A percentile compares a stretch with the other conserved stretches of the same genome.
phyloP scores from a whole-genome alignment of 2,329 filamentous ascomycete genomes.

The Neopestalotiopsis sp. region DNA sequence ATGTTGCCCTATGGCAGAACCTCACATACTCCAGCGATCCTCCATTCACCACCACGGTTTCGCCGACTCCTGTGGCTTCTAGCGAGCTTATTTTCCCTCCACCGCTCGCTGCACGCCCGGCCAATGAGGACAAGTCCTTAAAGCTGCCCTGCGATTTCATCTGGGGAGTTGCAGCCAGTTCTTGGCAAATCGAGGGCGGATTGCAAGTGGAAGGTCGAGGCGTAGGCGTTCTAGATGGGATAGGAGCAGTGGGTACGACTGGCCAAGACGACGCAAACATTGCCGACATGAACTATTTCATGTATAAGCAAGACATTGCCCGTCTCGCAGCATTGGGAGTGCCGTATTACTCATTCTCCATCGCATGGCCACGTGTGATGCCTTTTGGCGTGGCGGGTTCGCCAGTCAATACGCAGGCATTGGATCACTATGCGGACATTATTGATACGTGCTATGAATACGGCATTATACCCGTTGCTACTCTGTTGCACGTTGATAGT shows the following conservation, averaged over 20 bases:
- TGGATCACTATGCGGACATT: conserved; percentile 59
- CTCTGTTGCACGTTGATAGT: conserved; percentile 55
- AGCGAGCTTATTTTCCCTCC: conserved; percentile 61
- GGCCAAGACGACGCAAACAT: conserved; percentile 36
- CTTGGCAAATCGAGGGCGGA: conserved; percentile 52
- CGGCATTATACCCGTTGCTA: conserved; percentile 53
- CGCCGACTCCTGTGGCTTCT: conserved; percentile 58
- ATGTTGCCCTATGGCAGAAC: conserved; percentile 12
- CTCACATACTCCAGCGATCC: conserved; percentile 16
- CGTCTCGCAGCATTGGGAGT: conserved; percentile 56
- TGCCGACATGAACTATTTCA: conserved; percentile 57
- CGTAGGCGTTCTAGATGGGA: conserved; percentile 49
- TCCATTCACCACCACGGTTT: conserved; percentile 50
- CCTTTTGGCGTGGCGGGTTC: conserved; percentile 55
- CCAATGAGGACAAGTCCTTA: conserved; percentile 52
- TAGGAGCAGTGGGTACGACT: conserved; percentile 27
- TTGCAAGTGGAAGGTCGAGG: conserved; percentile 47
- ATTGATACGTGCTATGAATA: conserved; percentile 54
- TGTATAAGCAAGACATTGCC: conserved; percentile 62
- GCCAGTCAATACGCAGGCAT: conserved; percentile 54
- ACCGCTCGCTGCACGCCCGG: conserved; percentile 42
- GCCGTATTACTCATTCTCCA: conserved; percentile 56
- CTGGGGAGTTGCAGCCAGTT: conserved; percentile 54
- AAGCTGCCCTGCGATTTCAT: conserved; percentile 53
- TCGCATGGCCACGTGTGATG: conserved; percentile 57